These are phyloP conservation scores for Trichoderma arundinaceum DNA, from an alignment of 2,329 filamentous ascomycete species.

Conservation along the genomic window DNA sequence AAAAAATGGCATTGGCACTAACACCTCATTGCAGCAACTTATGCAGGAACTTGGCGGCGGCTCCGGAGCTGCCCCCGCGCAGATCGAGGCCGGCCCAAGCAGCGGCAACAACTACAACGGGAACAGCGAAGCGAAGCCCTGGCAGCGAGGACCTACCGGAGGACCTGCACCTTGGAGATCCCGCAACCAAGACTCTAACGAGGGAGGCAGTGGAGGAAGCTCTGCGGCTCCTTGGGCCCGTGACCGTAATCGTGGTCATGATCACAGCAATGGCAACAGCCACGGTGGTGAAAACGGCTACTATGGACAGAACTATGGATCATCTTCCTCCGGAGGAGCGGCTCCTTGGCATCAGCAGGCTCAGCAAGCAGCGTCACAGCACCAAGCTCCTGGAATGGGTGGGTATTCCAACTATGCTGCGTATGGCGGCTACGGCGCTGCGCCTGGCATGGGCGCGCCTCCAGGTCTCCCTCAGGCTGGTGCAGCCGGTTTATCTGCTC, in stretches of 20 bases:
- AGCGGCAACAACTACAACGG: conserved; percentile 48
- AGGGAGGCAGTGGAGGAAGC: conserved; percentile 51
- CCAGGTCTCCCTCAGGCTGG: conserved; percentile 51
- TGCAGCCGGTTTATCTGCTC: conserved; percentile 57
- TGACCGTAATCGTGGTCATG: conserved; percentile 60
- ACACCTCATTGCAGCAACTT: conserved; percentile 69
- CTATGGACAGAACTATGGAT: conserved; percentile 37
- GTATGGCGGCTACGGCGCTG: conserved; percentile 57
- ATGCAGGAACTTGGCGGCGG: conserved; percentile 95
- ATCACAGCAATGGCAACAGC: conserved; percentile 43
- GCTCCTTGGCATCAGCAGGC: conserved; percentile 55
- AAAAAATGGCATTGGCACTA: not conserved
- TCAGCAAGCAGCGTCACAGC: conserved; percentile 39
- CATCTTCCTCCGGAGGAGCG: conserved; percentile 38
- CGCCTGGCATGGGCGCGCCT: conserved; percentile 49
- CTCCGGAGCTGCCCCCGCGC: conserved; percentile 69
- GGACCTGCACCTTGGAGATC: conserved; percentile 81
- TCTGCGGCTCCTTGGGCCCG: conserved; percentile 66
- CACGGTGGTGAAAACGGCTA: conserved; percentile 38
- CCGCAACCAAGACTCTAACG: conserved; percentile 59
- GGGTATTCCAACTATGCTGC: conserved; percentile 61
- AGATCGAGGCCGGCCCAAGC: conserved; percentile 84
- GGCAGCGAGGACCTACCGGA: conserved; percentile 85
- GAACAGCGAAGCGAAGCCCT: conserved; percentile 74
- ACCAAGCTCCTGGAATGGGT: conserved; percentile 60